Base-by-base conservation (phyloP, 495 filamentous ascomycete species). In the Trichocladium uniseriatum region DNA sequence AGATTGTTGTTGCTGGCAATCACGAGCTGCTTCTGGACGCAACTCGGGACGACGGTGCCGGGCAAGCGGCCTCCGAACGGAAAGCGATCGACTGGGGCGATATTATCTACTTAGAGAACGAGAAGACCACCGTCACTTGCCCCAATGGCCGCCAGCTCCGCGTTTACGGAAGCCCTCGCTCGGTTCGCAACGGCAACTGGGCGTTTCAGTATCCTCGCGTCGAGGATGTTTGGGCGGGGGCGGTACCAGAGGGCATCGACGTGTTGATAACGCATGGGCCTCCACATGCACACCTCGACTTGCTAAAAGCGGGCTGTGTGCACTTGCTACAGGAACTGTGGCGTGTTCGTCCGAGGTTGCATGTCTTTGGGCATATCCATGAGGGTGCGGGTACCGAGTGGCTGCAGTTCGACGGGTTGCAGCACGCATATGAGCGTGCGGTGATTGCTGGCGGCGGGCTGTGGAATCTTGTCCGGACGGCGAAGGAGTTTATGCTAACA, bases 351-450 rank as follows among this genome's bases (percentile, higher is more conserved):
- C 86, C 86, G 6, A 55, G 55, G 18, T 60, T 89, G n/a, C 85
- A 89, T 62, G 77, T 89, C 48, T 89, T 85, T 59, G 86, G 84
- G 9, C 86, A 91, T 61, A 70, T 89, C 19, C 86, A 89, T 59
- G 76, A 68, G 42, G 70, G 68, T 3, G 53, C 63, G 24, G 75
- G 75, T 1, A 70, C 62, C 6, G 65, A 75, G 54, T 53, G 53
- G 56, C 9, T 55, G 37, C 42, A 40, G 10, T 62, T 59, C 34
- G 56, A 60, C 41, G 38, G 20, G 27, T 16, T 64, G 48, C 61
- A 60, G n/a, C 20, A 45, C 14, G 54, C 54, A 0, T 57, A 57
- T 32, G 57, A 60, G 21, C 6, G 48, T 7, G 38, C 49, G 16
- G 53, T 64, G 19, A 5, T 54, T 6, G 37, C 39, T 9, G 34